Conservation (phyloP, 139 green algal species). For the Closterium sp. region DNA sequence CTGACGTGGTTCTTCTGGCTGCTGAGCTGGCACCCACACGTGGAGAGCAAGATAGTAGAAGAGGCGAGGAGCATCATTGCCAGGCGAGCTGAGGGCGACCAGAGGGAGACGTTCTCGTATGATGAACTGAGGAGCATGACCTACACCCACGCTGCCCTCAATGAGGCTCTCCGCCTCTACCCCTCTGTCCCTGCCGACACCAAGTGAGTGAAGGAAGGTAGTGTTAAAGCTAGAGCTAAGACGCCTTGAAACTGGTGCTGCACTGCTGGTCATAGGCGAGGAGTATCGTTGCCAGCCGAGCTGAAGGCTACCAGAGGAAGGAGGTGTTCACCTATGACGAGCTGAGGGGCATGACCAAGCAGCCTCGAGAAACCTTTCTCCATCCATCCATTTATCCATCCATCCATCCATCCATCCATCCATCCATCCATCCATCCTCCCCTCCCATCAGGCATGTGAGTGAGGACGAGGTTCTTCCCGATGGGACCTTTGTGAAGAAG, state of each 20-base stretch:
- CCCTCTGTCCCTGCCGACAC: conserved; percentile 31
- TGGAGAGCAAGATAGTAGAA: conserved; percentile 38
- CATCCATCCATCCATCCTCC: no score
- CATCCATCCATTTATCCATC: no score
- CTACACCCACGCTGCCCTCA: conserved; percentile 34
- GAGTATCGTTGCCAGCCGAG: not conserved
- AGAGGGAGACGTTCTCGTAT: conserved; percentile 34
- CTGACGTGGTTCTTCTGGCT: conserved; percentile 50
- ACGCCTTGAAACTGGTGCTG: not conserved
- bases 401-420: no score
- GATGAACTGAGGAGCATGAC: conserved; percentile 33
- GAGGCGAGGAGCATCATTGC: conserved; percentile 18
- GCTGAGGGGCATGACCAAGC: no score
- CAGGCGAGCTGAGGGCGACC: not conserved
- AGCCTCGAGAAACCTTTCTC: no score
- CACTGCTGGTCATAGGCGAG: not conserved
- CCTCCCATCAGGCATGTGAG: no score
- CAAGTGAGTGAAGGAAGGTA: conserved; percentile 42
- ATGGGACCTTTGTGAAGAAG: not conserved
- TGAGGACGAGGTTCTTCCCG: no score
- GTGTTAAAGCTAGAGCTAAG: no score
- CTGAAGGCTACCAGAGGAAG: no score
- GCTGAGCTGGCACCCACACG: conserved; percentile 26
- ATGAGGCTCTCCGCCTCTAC: conserved; percentile 39
- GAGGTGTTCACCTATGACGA: no score